phyloP scores from a whole-genome alignment of 108 stramenopile species.

The Stephanodiscus triporus region DNA sequence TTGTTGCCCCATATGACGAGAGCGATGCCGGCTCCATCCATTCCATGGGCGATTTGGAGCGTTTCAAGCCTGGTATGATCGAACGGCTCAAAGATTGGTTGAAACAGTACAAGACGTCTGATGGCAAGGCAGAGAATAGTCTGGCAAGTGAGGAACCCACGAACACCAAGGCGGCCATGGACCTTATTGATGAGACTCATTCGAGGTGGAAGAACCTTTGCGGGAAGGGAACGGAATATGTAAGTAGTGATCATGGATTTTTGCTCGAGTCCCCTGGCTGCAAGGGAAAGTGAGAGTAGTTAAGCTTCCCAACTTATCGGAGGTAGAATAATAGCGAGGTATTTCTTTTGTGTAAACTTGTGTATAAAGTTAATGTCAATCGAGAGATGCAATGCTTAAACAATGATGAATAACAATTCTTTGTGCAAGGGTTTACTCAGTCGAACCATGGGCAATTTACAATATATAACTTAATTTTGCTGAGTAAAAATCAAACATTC shows the following conservation, averaged over 20 bases:
- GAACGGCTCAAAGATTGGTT: constrained; percentile 91
- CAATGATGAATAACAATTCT: no score
- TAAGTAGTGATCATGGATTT: constrained; percentile 61
- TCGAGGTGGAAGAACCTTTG: constrained; percentile 80
- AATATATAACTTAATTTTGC: no score
- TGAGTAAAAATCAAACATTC: no score
- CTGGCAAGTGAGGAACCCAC: constrained; percentile 86
- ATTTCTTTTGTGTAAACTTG: not conserved
- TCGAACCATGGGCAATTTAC: no score
- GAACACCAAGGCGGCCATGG: constrained; percentile 65
- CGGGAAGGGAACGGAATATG: constrained; percentile 68
- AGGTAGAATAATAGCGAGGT: not conserved
- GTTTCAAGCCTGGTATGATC: constrained; percentile 80
- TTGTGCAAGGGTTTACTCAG: no score
- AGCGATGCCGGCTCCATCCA: constrained; percentile 63
- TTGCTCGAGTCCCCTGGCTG: constrained; percentile 80
- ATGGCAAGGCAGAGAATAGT: constrained; percentile 93
- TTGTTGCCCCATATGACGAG: no score
- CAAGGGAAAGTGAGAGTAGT: constrained; percentile 36
- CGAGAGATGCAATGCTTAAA: no score
- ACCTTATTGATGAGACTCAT: constrained; percentile 81
- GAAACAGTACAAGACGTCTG: constrained; percentile 96
- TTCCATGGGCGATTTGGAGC: constrained; percentile 85
- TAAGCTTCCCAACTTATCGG: not conserved
- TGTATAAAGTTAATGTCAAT: not conserved